Evolutionary conservation across 495 filamentous ascomycete species (phyloP).

Genomic region (Penicillium longicatenatum): DNA sequence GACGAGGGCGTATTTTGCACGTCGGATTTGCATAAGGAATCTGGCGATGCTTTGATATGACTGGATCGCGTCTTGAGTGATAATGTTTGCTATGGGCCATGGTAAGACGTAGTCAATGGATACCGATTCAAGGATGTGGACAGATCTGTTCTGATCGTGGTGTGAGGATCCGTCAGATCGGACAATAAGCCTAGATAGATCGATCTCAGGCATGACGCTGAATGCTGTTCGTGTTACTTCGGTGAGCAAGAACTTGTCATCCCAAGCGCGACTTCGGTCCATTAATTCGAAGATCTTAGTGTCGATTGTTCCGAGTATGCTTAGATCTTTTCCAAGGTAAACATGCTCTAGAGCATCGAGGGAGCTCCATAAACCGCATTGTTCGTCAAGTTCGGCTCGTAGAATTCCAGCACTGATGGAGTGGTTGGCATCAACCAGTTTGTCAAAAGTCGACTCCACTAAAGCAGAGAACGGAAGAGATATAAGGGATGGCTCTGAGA

Average conservation of each 20-base stretch:
- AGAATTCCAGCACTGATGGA: slow-evolving; percentile 66
- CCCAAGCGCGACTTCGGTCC: slow-evolving; percentile 71
- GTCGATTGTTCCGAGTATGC: slow-evolving; percentile 61
- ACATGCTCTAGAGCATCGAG: slow-evolving; percentile 69
- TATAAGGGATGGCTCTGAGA: slow-evolving; percentile 28
- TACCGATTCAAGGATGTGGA: slow-evolving; percentile 57
- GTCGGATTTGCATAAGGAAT: slow-evolving; percentile 75
- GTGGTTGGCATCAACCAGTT: slow-evolving; percentile 72
- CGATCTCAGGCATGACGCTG: slow-evolving; percentile 48
- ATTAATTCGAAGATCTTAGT: slow-evolving; percentile 75
- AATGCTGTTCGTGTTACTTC: slow-evolving; percentile 76
- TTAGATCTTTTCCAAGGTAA: slow-evolving; percentile 74
- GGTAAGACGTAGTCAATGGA: slow-evolving; percentile 65
- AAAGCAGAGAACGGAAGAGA: slow-evolving; percentile 75
- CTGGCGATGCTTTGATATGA: slow-evolving; percentile 71
- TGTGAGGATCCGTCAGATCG: slow-evolving; percentile 32
- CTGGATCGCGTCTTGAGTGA: slow-evolving; percentile 59
- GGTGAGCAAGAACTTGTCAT: slow-evolving; percentile 79
- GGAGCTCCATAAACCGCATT: slow-evolving; percentile 65
- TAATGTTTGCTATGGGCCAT: slow-evolving; percentile 86
- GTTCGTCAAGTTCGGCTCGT: slow-evolving; percentile 63
- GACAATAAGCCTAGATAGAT: slow-evolving; percentile 61
- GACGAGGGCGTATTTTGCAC: slow-evolving; percentile 69
- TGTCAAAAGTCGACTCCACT: slow-evolving; percentile 67
- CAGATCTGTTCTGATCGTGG: slow-evolving; percentile 31